These are phyloP conservation scores for Perkinsus marinus DNA, from an alignment of 169 alveolate species.

Conservation along the genomic window DNA sequence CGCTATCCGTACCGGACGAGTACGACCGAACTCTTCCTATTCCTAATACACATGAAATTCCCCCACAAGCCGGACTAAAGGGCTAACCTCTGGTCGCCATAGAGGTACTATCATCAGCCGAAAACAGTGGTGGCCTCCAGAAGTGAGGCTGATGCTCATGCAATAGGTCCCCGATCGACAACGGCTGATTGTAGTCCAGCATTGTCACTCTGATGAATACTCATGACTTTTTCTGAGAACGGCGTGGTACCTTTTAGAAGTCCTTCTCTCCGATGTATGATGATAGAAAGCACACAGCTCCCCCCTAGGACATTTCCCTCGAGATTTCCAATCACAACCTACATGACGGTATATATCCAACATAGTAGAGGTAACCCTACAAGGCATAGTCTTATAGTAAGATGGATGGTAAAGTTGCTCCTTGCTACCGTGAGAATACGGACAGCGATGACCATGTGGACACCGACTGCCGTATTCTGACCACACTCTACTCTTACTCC, in stretches of 20 bases:
- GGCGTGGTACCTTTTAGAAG: background rate
- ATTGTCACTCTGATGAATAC: background rate
- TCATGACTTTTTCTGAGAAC: no score
- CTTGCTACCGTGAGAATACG: conserved; percentile 40
- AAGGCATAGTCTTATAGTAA: conserved; percentile 39
- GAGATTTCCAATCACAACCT: background rate
- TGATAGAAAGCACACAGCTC: conserved; percentile 39
- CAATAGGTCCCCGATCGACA: background rate
- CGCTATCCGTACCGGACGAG: no score
- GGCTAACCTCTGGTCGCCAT: no score
- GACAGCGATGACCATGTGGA: conserved; percentile 32
- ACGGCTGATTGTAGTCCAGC: background rate
- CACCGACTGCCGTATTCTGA: conserved; percentile 18
- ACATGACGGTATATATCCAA: background rate
- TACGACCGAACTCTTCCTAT: no score
- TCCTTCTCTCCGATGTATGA: conserved; percentile 23
- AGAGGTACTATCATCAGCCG: background rate
- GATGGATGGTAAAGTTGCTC: conserved; percentile 44
- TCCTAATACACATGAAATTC: no score
- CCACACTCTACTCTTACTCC: conserved; percentile 14
- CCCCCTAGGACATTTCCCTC: conserved; percentile 32
- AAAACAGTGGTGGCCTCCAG: background rate
- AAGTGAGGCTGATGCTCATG: background rate
- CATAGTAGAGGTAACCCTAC: background rate
- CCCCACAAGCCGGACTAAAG: no score